phyloP scores from a whole-genome alignment of 192 early-diverging fungal genomes.

The Pecoramyces ruminantium region DNA sequence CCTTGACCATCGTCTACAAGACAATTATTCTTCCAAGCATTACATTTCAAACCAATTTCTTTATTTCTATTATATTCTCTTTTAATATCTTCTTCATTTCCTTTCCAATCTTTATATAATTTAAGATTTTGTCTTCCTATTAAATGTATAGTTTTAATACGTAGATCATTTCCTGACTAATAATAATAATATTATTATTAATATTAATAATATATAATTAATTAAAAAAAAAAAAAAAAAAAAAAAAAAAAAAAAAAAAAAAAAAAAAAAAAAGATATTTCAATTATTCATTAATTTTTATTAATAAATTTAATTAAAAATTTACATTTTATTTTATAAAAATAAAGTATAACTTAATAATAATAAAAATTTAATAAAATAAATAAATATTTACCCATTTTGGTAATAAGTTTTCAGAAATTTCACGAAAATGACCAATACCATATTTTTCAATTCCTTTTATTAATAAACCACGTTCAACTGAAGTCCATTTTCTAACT shows the following conservation, averaged over 20 bases:
- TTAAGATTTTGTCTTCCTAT: slow-evolving; percentile 78
- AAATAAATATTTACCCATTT: slow-evolving; percentile 44
- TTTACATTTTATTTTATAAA: too few relatives aligned
- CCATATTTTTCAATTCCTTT: slow-evolving; percentile 67
- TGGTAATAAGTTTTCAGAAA: slow-evolving; percentile 55
- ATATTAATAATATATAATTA: too few relatives aligned
- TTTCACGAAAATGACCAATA: slow-evolving; percentile 77
- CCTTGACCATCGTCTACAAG: slow-evolving; percentile 75
- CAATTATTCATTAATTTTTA: too few relatives aligned
- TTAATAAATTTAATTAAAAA: too few relatives aligned
- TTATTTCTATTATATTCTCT: slow-evolving; percentile 66
- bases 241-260: not conserved
- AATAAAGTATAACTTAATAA: not conserved
- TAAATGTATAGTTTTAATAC: slow-evolving; percentile 65
- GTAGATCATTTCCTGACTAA: slow-evolving; percentile 55
- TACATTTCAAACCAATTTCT: slow-evolving; percentile 53
- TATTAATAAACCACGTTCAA: slow-evolving; percentile 53
- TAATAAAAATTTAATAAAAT: not conserved
- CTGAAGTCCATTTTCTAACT: slow-evolving; percentile 65
- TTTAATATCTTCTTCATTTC: slow-evolving; percentile 43
- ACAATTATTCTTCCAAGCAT: slow-evolving; percentile 60
- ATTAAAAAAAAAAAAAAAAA: not conserved
- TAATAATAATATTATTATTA: too few relatives aligned
- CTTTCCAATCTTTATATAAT: slow-evolving; percentile 72
- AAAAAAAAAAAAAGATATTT: slow-evolving; percentile 2